A percentile compares a stretch with the other conserved stretches of the same genome.
phyloP scores from a whole-genome alignment of 2,329 filamentous ascomycete genomes.

The Pestalotiopsis fici region DNA sequence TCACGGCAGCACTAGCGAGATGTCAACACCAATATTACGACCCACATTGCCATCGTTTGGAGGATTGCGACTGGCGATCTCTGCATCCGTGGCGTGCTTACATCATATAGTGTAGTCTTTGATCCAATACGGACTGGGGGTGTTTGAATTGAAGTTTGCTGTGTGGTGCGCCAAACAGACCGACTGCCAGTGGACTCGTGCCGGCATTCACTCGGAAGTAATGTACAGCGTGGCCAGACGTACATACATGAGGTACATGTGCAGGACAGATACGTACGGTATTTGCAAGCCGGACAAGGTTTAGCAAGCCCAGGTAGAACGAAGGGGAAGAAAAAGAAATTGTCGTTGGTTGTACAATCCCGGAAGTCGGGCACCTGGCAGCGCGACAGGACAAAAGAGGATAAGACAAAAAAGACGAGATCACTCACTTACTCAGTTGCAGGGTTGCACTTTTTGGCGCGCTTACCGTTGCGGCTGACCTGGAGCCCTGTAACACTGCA shows the following conservation, averaged over 20 bases:
- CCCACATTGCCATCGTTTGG: neutral
- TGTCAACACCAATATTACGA: constrained; percentile 10
- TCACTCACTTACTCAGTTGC: neutral
- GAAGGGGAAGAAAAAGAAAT: neutral
- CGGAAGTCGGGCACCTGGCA: neutral
- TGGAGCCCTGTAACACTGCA: neutral
- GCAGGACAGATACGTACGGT: neutral
- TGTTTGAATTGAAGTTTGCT: neutral
- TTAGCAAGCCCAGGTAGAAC: no score
- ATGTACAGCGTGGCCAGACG: neutral
- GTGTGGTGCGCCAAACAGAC: neutral
- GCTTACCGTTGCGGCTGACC: constrained; percentile 10
- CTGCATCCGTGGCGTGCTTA: neutral
- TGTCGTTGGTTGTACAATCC: neutral
- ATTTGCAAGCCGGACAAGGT: no score
- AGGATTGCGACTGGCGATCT: neutral
- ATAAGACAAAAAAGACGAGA: neutral
- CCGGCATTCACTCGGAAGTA: neutral
- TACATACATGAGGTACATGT: no score
- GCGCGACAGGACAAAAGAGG: neutral
- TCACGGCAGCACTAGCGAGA: constrained; percentile 5
- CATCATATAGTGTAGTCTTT: neutral
- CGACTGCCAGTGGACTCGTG: no score
- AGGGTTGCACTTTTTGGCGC: neutral
- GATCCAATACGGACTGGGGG: neutral